These are phyloP conservation scores for Sonneratia alba DNA, from an alignment of 345 rosid genomes.

Conservation along the genomic window DNA sequence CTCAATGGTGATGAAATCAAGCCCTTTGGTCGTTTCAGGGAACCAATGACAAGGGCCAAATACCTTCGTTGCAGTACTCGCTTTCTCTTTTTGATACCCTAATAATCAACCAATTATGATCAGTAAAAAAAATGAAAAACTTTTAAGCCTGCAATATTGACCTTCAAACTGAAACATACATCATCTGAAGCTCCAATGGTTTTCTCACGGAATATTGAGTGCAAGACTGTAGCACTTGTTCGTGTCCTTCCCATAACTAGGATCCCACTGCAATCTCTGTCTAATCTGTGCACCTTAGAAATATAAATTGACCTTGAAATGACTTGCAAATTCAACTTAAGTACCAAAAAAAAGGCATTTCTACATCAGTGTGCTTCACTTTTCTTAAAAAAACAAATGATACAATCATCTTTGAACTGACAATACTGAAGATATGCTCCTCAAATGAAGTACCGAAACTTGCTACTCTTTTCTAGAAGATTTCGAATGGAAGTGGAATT, in stretches of 20 bases:
- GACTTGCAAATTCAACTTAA: background rate
- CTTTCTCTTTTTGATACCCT: slow-evolving; percentile 42
- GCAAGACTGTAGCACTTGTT: slow-evolving; percentile 60
- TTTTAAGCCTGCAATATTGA: background rate
- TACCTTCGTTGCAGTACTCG: slow-evolving; percentile 57
- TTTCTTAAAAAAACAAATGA: background rate
- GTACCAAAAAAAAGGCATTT: background rate
- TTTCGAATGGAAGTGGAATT: background rate
- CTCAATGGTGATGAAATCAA: slow-evolving; percentile 64
- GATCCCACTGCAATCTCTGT: slow-evolving; percentile 87
- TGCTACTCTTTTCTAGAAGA: background rate
- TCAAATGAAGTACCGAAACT: background rate
- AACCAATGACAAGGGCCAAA: slow-evolving; percentile 83
- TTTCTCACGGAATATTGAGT: slow-evolving; percentile 83
- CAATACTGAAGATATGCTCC: background rate
- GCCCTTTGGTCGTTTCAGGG: slow-evolving; percentile 55
- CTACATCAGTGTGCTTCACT: background rate
- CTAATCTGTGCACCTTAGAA: slow-evolving; percentile 85
- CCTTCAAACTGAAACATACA: slow-evolving; percentile 9
- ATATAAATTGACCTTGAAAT: background rate
- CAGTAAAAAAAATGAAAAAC: background rate
- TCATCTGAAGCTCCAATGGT: slow-evolving; percentile 56
- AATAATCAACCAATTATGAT: background rate
- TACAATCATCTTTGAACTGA: background rate
- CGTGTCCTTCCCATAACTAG: slow-evolving; percentile 94